Percentiles rank a stretch among this genome's conserved stretches.
phyloP scores from a whole-genome alignment of 1,284 basidiomycete genomes.

The Stygiomarasmius scandens region DNA sequence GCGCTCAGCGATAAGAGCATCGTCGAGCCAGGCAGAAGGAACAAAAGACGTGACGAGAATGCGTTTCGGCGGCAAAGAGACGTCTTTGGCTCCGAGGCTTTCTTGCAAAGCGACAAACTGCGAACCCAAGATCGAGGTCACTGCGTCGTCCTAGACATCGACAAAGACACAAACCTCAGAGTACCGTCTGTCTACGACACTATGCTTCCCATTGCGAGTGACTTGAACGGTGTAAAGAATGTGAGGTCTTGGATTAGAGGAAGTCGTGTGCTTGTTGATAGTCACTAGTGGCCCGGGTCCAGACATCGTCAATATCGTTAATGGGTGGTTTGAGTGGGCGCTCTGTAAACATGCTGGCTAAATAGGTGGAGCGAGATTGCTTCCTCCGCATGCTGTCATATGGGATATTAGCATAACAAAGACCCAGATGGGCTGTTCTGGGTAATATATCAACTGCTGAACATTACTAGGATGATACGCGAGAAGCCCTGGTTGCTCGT shows the following conservation, averaged over 20 bases:
- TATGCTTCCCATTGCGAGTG: constrained; percentile 34
- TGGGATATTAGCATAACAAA: neutral
- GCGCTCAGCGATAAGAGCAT: constrained; percentile 52
- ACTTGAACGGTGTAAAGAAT: constrained; percentile 49
- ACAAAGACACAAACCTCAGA: constrained; percentile 43
- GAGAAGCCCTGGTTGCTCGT: neutral
- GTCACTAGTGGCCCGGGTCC: constrained; percentile 1
- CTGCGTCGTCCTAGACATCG: neutral
- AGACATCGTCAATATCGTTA: neutral
- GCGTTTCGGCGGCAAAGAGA: constrained; percentile 51
- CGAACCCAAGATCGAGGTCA: neutral
- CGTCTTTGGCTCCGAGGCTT: constrained; percentile 25
- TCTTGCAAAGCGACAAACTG: constrained; percentile 51
- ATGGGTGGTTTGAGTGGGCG: neutral
- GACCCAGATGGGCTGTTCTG: neutral
- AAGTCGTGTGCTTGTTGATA: constrained; percentile 44
- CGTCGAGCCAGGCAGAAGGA: constrained; percentile 57
- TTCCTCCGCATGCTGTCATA: neutral
- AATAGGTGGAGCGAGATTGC: neutral
- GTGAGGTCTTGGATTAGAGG: constrained; percentile 52
- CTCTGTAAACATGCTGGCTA: neutral
- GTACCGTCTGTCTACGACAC: constrained; percentile 45
- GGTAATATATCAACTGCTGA: neutral
- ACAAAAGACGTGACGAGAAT: constrained; percentile 48
- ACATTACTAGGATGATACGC: neutral